Evolutionary conservation across 2,329 filamentous ascomycete genomes (phyloP).

Genomic region (Verticillium tricorpus): DNA sequence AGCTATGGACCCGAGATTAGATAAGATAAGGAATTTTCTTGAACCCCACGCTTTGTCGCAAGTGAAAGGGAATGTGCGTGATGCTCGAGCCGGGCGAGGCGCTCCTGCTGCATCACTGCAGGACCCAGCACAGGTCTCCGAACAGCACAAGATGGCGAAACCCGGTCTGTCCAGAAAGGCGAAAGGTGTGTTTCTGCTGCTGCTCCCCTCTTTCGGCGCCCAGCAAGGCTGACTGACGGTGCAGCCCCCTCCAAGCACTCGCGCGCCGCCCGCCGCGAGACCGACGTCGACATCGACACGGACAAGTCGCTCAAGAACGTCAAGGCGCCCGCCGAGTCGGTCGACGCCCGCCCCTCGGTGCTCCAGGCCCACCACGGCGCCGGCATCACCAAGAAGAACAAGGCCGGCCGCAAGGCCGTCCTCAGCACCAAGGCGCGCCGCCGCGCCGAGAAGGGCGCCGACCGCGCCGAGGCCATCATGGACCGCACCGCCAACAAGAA

Average conservation of each 20-base stretch:
- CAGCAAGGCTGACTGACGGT: constrained; percentile 8
- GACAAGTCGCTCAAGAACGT: constrained; percentile 67
- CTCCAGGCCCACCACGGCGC: constrained; percentile 62
- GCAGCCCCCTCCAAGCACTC: constrained; percentile 64
- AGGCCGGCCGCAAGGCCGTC: constrained; percentile 48
- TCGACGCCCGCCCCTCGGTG: constrained; percentile 56
- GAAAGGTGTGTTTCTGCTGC: constrained; percentile 16
- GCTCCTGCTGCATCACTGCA: constrained; percentile 1
- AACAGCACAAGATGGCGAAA: constrained; percentile 12
- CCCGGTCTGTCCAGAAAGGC: constrained; percentile 21
- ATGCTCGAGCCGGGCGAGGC: background rate
- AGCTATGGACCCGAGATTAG: background rate
- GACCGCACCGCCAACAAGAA: constrained; percentile 55
- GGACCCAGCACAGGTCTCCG: background rate
- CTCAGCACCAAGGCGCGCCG: constrained; percentile 50
- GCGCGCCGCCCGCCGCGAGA: constrained; percentile 68
- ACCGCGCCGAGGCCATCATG: constrained; percentile 55
- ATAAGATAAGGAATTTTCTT: constrained; percentile 14
- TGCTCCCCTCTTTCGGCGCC: background rate
- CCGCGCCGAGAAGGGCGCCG: constrained; percentile 53
- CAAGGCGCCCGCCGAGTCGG: constrained; percentile 42
- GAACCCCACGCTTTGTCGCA: constrained; percentile 4
- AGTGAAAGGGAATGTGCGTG: background rate
- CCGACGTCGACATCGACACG: constrained; percentile 64
- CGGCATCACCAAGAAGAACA: constrained; percentile 65